Conservation (phyloP, 495 filamentous ascomycete species). For the Penicillium ucsense region DNA sequence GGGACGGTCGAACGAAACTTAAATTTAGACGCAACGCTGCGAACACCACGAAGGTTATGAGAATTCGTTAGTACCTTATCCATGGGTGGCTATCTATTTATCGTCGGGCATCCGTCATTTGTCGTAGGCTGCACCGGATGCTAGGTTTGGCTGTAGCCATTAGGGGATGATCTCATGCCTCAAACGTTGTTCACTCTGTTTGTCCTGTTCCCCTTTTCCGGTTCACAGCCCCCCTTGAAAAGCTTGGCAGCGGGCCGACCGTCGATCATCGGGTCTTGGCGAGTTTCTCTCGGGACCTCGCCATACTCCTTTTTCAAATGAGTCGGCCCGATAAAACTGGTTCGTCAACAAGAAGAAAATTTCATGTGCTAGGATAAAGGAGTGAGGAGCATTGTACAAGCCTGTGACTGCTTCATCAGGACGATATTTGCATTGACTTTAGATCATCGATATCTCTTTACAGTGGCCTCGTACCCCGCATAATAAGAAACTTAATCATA, state of each 20-base stretch:
- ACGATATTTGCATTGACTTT: too few species aligned
- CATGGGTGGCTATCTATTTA: neutral
- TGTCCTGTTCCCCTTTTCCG: neutral
- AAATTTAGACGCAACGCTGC: too few species aligned
- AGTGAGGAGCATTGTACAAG: neutral
- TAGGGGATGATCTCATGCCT: neutral
- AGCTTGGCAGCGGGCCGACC: constrained; percentile 29
- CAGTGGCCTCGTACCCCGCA: neutral
- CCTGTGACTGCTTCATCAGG: too few species aligned
- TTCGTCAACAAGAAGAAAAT: too few species aligned
- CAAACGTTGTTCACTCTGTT: neutral
- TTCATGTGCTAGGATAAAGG: too few species aligned
- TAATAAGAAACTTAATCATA: neutral
- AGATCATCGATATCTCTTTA: too few species aligned
- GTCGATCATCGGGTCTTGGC: constrained; percentile 32
- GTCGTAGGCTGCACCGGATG: too few species aligned
- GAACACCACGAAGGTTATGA: too few species aligned
- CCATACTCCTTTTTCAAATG: neutral
- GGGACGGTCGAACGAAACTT: too few species aligned
- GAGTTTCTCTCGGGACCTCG: too few species aligned
- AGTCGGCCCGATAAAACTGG: neutral
- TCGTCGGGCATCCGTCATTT: neutral
- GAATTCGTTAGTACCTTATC: too few species aligned
- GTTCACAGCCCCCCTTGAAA: constrained; percentile 13
- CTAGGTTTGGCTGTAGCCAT: too few species aligned